Evolutionary conservation across 805 yeast species (phyloP), one percentile per base, ranked within the genome.

Genomic region (Starmerella ratchasimensis): DNA sequence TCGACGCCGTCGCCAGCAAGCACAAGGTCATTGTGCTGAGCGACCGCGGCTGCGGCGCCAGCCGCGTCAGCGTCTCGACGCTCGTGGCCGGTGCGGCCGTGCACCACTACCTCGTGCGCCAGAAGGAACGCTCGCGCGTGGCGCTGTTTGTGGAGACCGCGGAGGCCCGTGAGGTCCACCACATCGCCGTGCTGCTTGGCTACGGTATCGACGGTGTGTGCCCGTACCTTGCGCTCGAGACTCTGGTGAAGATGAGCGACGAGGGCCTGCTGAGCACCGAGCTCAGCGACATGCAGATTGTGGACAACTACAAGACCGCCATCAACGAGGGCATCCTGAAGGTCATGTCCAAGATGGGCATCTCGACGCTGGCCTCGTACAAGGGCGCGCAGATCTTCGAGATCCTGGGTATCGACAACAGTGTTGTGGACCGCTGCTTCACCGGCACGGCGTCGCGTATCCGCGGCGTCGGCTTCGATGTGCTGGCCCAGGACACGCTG

Each of bases 331-430:
- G 97, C 62, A 78, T 88, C 51, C 66, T 83, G 52, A 88, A 90
- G 67, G 96, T 90, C 43, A 88, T 88, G 98, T 83, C 96, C 26
- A 88, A 90, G 69, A 90, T 88, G 97, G 98, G 98, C 68, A 90
- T 88, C 52, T 86, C 97, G 23, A 90, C 98, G 22, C 68, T 88
- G 58, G 95, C 96, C 10, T 82, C 95, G n/a, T 88, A 88, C 64
- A 88, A 88, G 64, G 97, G 97, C 61, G 98, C 98, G 21, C 98
- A 88, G 66, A 90, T 88, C 55, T 88, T 90, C 58, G 98, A 88
- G 63, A 94, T 94, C 34, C 67, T 88, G 44, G 98, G 98, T 61
- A 76, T 88, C 44, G 96, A 90, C 59, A 83, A 86, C 63, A 76
- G 93, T 8, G 96, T 88, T 35, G 80, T 88, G 48, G 96, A 88